Base-by-base conservation (phyloP, 2,329 filamentous ascomycete genomes). In the Zasmidium cellare region DNA sequence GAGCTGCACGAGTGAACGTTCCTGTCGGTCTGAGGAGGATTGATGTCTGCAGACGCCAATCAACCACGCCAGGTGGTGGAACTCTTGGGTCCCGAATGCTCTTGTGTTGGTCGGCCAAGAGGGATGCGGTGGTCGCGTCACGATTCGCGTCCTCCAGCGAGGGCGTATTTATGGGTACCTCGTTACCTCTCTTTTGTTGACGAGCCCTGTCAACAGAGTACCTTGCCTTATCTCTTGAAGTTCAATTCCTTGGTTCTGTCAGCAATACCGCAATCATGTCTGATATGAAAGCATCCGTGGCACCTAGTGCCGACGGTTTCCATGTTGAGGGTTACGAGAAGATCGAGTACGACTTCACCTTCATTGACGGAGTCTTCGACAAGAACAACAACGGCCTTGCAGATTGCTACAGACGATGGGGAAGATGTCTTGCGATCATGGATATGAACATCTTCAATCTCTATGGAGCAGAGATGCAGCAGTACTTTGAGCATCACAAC, bases 261-360 rank as follows among this genome's bases (percentile, higher is more conserved):
- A n/a, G n/a, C n/a, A n/a, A n/a, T 38, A 41, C 25, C 57, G 59
- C 67, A 69, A 76, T 64, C 62, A 89, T 90, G 87, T 90, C 87
- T 70, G 86, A 90, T 71, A 81, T 88, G 71, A 87, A 84, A 68
- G 87, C 87, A 57, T 81, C 81, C 53, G 86, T 90, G 63, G 74
- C 79, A 60, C 82, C 87, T 75, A 89, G 85, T 61, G 75, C 80
- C 65, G 77, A 80, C 59, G 87, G 87, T 38, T 90, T 90, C 75
- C 84, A 87, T 64, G 87, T 90, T 60, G 84, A 86, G 65, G 87
- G 87, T 22, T 89, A 88, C 66, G 87, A 90, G 78, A 90, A 88
- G 79, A 89, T 90, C 69, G 84, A 88, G 69, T 90, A 90, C 71
- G 86, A 89, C 74, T 90, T 90, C 72, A 84, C 85, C 55, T 89